Evolutionary conservation across 768 basidiomycete species (phyloP).

Genomic region (Gyrodon lividus): DNA sequence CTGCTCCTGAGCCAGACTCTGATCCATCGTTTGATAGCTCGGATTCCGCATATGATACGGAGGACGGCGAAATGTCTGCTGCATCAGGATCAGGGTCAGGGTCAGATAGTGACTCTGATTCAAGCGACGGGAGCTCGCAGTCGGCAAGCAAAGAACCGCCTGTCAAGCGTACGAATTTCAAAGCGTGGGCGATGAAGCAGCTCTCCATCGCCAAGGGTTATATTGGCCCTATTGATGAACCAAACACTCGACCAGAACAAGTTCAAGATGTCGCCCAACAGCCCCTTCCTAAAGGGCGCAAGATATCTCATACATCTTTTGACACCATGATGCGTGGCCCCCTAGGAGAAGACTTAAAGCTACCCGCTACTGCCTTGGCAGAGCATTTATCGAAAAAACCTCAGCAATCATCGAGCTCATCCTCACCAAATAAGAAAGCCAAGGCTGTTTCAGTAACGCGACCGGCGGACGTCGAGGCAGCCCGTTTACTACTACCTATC

Average conservation of each 20-base stretch:
- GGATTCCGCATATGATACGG: conserved; percentile 64
- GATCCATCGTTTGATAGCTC: conserved; percentile 78
- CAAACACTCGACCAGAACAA: conserved; percentile 15
- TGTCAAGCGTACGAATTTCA: conserved; percentile 61
- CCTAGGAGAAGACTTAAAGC: conserved; percentile 65
- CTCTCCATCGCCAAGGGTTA: conserved; percentile 51
- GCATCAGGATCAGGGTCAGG: conserved; percentile 7
- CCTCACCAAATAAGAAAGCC: conserved; percentile 22
- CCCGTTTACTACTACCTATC: conserved; percentile 81
- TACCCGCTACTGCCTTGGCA: conserved; percentile 69
- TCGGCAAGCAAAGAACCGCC: conserved; percentile 17
- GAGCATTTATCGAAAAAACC: conserved; percentile 33
- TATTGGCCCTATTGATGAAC: conserved; percentile 10
- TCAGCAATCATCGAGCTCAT: conserved; percentile 1
- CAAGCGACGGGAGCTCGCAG: conserved; percentile 17
- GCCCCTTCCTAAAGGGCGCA: conserved; percentile 46
- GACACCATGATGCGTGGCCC: conserved; percentile 68
- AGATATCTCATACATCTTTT: conserved; percentile 31
- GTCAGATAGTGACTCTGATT: conserved; percentile 20
- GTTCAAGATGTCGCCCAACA: conserved; percentile 6
- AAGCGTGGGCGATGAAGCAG: conserved; percentile 87
- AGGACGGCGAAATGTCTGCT: conserved; percentile 10
- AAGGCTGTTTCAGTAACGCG: conserved; percentile 60
- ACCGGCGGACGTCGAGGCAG: conserved; percentile 68
- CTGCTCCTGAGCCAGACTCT: conserved; percentile 36